A percentile compares a stretch with the other conserved stretches of the same genome.
phyloP scores from a whole-genome alignment of 495 filamentous ascomycete species.

The Astrocystis sublimbata region DNA sequence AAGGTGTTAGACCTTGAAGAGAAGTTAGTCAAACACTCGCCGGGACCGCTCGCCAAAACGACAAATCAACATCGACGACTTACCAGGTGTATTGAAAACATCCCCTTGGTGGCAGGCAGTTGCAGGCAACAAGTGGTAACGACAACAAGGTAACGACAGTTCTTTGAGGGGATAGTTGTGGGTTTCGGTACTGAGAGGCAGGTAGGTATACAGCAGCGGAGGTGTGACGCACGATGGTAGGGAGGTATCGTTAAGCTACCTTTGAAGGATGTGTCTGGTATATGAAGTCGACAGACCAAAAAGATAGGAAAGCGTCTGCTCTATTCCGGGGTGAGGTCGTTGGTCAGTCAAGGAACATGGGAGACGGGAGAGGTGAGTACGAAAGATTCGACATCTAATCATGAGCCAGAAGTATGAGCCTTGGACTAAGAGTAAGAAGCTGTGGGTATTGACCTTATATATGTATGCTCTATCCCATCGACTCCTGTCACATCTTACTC shows the following conservation, averaged over 20 bases:
- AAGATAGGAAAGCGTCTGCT: neutral
- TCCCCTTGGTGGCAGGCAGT: neutral
- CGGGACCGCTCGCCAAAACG: neutral
- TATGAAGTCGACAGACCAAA: neutral
- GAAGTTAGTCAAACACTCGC: neutral
- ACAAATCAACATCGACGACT: slow-evolving; percentile 1
- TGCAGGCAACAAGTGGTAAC: too few species aligned
- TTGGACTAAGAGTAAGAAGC: neutral
- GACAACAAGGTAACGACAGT: neutral
- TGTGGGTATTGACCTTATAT: neutral
- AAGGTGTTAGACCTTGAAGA: too few species aligned
- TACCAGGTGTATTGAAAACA: neutral
- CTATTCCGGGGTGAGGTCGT: neutral
- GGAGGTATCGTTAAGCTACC: neutral
- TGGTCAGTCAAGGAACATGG: neutral
- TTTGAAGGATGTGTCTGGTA: neutral
- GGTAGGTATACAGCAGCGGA: neutral
- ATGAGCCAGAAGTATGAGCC: neutral
- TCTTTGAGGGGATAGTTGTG: neutral
- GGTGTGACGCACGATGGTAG: neutral
- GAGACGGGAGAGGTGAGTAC: neutral
- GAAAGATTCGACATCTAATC: neutral
- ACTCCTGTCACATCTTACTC: neutral
- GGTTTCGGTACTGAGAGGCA: neutral
- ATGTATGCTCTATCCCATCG: neutral